Evolutionary conservation across 352 stramenopile species (phyloP), one percentile per base, ranked within the genome.

Genomic region (Globisporangium alternatum): DNA sequence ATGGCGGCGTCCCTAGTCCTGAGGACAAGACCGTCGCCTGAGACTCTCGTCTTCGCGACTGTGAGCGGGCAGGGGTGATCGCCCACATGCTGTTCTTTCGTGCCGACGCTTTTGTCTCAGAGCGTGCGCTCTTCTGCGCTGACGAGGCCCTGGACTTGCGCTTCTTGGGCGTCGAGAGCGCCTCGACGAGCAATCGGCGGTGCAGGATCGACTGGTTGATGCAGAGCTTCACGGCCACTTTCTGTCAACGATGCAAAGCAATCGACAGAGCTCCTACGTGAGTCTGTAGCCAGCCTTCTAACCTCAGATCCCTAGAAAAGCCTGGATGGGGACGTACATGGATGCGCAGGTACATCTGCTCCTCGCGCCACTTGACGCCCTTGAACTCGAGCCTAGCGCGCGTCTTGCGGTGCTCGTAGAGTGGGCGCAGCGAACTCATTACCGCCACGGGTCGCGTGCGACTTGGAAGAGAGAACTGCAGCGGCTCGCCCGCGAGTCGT

Each of bases 361-460:
- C 69, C 60, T 86, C 71, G 30, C 66, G 53, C 79, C 79, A 88
- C 45, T 69, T 70, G 8, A 61, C 52, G 6, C 55, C 79, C 54
- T 76, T 76, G 55, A 88, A 85, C 33, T 76, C 77, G n/a, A 76
- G 70, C 2, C 67, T 58, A 1, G 58, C 60, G 2, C 31, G 55
- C 21, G 75, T 73, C 54, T 83, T 83, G 19, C 75, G 79, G 35
- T 80, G 73, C 56, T 76, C 75, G 25, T 71, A 84, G 30, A 88
- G 68, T 48, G 22, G 10, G 6, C 61, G 48, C 15, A 86, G 45
- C 3, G 70, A 71, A 22, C 57, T 78, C 52, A 39, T 68, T 9
- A 49, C 41, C 13, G 69, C 31, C 9, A 68, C 48, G 51, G 67
- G 22, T 5, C 59, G 31, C 1, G 59, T 68, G 22, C 79, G 75